Evolutionary conservation across 2,329 filamentous ascomycete species (phyloP).

Genomic region (Sporothrix humicola): DNA sequence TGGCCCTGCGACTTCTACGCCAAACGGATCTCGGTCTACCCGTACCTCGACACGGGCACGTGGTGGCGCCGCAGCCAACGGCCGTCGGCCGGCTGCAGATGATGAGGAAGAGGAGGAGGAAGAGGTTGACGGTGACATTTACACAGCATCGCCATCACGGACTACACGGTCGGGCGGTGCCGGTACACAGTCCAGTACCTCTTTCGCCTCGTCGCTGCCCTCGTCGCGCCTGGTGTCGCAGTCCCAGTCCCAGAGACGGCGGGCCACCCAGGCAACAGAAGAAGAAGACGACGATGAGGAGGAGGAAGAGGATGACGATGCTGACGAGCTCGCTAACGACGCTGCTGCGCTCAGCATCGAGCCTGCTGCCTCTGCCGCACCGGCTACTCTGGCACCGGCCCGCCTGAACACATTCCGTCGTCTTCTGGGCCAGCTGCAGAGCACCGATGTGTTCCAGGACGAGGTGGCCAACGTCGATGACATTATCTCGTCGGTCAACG

Average conservation of each 20-base stretch:
- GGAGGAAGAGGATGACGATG: conserved; percentile 45
- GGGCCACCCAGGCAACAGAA: conserved; percentile 45
- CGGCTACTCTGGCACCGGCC: conserved; percentile 54
- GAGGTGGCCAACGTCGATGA: conserved; percentile 78
- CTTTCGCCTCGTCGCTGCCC: conserved; percentile 79
- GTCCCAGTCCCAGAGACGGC: conserved; percentile 39
- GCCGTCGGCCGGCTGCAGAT: conserved; percentile 48
- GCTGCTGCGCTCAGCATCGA: conserved; percentile 51
- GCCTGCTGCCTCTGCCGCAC: conserved; percentile 35
- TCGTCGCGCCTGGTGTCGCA: conserved; percentile 69
- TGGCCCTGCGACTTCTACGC: conserved; percentile 41
- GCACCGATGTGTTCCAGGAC: conserved; percentile 77
- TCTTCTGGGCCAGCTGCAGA: conserved; percentile 81
- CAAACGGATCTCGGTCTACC: conserved; percentile 41
- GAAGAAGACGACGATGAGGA: conserved; percentile 49
- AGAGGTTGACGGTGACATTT: conserved; percentile 49
- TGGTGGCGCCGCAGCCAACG: conserved; percentile 41
- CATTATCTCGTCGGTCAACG: conserved; percentile 81
- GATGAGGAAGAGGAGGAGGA: conserved; percentile 54
- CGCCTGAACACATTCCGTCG: conserved; percentile 78
- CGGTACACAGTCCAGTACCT: conserved; percentile 61
- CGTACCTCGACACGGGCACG: conserved; percentile 46
- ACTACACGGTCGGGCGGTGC: conserved; percentile 45
- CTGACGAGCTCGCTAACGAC: conserved; percentile 52
- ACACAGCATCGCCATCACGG: conserved; percentile 46